Conservation (phyloP, 345 rosid species). For the Eucalyptus erythrocorys region DNA sequence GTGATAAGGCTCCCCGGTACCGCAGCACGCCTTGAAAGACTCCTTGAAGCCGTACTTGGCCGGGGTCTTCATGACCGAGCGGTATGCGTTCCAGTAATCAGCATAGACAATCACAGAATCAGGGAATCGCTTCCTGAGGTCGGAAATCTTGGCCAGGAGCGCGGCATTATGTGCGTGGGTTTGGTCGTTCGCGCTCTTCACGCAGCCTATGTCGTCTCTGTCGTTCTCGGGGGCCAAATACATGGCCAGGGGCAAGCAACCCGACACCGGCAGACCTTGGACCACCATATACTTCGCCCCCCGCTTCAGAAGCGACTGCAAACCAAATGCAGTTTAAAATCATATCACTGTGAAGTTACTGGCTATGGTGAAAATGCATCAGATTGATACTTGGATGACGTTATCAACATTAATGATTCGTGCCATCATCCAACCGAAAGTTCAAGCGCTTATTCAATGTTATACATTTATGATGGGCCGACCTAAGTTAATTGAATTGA, state of each 20-base stretch:
- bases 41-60: conserved; percentile 40
- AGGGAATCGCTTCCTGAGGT: conserved; percentile 50
- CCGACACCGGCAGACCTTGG: conserved; percentile 65
- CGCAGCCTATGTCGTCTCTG: conserved; percentile 71
- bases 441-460: neutral
- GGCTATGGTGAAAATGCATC: neutral
- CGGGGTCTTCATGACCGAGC: conserved; percentile 33
- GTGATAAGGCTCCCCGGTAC: conserved; percentile 63
- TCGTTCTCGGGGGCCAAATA: conserved; percentile 39
- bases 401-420: neutral
- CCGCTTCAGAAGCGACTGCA: conserved; percentile 54
- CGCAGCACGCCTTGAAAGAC: conserved; percentile 77
- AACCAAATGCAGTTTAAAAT: neutral
- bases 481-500: neutral
- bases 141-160: conserved; percentile 28
- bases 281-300: conserved; percentile 73
- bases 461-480: neutral
- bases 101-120: conserved; percentile 45
- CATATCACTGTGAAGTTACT: neutral
- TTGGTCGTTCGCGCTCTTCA: conserved; percentile 51
- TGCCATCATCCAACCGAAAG: neutral
- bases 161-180: conserved; percentile 35
- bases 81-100: conserved; percentile 80
- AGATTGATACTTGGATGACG: neutral
- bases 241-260: conserved; percentile 75